A percentile compares a stretch with the other conserved stretches of the same genome.
These are phyloP conservation scores for Aspergillus diversus DNA, from an alignment of 495 filamentous ascomycete species.

Conservation along the genomic window DNA sequence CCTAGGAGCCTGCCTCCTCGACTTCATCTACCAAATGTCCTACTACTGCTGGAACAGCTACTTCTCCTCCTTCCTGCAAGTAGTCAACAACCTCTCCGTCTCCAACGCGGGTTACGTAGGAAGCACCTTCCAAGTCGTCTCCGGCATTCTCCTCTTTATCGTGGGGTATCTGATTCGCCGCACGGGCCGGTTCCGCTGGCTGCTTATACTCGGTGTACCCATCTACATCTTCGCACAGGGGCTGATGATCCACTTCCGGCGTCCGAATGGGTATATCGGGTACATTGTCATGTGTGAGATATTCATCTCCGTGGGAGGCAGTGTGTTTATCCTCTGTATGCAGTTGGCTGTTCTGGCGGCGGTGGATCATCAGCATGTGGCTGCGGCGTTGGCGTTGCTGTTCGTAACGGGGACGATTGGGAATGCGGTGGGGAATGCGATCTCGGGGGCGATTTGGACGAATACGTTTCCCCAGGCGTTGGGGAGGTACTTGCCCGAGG, in stretches of 20 bases:
- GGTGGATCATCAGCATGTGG: conserved; percentile 65
- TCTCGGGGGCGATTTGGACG: conserved; percentile 71
- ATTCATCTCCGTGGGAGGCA: conserved; percentile 66
- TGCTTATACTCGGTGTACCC: conserved; percentile 59
- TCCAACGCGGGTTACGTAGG: conserved; percentile 57
- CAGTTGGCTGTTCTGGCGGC: conserved; percentile 72
- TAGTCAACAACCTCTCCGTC: conserved; percentile 62
- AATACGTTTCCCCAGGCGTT: conserved; percentile 60
- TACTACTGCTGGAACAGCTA: conserved; percentile 59
- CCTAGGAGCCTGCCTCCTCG: conserved; percentile 61
- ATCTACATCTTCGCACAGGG: conserved; percentile 59
- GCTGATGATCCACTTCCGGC: conserved; percentile 69
- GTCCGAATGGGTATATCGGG: conserved; percentile 56
- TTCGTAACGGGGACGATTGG: conserved; percentile 65
- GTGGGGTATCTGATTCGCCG: conserved; percentile 55
- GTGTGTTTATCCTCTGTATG: conserved; percentile 60
- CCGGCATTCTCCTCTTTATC: conserved; percentile 48
- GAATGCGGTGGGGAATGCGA: conserved; percentile 62
- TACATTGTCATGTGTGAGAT: conserved; percentile 76
- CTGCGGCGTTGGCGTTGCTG: conserved; percentile 65
- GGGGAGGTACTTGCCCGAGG: conserved; percentile 56
- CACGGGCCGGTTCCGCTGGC: conserved; percentile 57
- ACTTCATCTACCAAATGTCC: conserved; percentile 60
- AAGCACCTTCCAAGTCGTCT: conserved; percentile 54
- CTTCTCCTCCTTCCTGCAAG: conserved; percentile 73